Evolutionary conservation across 225 moss, liverwort and hornwort species (phyloP).

Genomic region (Physcomitrellopsis africana): DNA sequence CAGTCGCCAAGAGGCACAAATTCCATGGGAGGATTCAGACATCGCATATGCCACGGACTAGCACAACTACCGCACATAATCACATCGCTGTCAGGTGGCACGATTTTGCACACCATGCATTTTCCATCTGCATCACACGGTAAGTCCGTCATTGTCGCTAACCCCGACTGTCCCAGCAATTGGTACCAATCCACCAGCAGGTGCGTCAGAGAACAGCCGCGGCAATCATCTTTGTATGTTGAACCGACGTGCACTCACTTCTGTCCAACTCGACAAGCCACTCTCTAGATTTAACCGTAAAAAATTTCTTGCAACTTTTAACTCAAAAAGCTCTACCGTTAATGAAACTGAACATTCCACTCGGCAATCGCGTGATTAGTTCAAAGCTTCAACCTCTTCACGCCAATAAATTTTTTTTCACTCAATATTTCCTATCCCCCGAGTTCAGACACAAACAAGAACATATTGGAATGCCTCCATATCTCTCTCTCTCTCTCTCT

Average conservation of each 20-base stretch:
- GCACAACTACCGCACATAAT: conserved; percentile 82
- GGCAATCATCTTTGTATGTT: conserved; percentile 23
- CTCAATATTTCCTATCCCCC: not conserved
- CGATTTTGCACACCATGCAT: conserved; percentile 90
- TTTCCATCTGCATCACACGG: conserved; percentile 90
- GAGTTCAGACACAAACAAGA: not conserved
- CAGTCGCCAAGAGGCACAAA: conserved; percentile 72
- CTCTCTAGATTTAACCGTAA: not conserved
- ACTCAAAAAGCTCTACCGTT: not conserved
- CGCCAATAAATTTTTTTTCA: not conserved
- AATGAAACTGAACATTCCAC: no score
- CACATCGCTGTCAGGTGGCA: conserved; percentile 68
- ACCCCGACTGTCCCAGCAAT: conserved; percentile 6
- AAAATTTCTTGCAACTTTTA: not conserved
- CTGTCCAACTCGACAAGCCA: not conserved
- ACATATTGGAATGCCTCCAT: not conserved
- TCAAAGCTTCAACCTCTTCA: not conserved
- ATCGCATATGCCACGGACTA: conserved; percentile 96
- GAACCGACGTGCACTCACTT: not conserved
- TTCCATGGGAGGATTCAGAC: conserved; percentile 71
- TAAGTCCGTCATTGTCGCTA: conserved; percentile 71
- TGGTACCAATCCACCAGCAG: conserved; percentile 19
- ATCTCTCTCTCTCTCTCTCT: no score
- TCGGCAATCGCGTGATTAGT: not conserved
- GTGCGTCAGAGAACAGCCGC: conserved; percentile 24